Base-by-base conservation (phyloP, 208 protist genomes). In the Porcisia hertigi region DNA sequence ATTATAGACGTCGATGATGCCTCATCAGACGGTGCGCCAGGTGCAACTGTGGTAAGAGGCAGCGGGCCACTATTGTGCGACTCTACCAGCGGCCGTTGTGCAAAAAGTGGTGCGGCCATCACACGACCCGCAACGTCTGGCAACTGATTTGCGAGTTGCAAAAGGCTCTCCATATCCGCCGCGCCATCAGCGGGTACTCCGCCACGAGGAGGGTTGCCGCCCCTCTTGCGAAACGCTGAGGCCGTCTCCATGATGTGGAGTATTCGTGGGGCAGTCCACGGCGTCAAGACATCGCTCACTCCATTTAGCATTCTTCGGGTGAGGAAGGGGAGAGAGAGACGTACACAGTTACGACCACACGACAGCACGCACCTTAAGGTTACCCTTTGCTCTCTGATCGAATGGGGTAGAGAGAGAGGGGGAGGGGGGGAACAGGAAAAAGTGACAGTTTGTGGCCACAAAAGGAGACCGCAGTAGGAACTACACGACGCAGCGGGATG, bases 101-200 rank as follows among this genome's bases (percentile, higher is more conserved):
- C 79, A 80, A 95, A 95, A 34, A 95, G 69, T 5, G 88, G 84
- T 70, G 87, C 84, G 14, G 86, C 63, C 55, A 95, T 78, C 53
- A 82, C 84, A n/a, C 91, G 91, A 20, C 84, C 83, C 9, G 91
- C 85, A 43, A 93, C 87, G 57, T 93, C 87, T 4, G 88, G 88
- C 47, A 86, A 77, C 54, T 86, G 75, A 69, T 79, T 86, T 16
- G 86, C 73, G 70, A 86, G 73, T 18, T 76, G 75, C 62, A 93
- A 62, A 4, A 95, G 72, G 18, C 81, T 73, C 52, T 81, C 66
- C 69, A 76, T 64, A 41, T 75, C 78, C 73, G 71, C 57, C 23
- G 79, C 62, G 6, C 63, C 64, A 52, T 86, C 83, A 5, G 67
- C 54, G 3, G 47, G 41, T 14, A 59, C 12, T 11, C 41, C 41